A percentile compares a stretch with the other conserved stretches of the same genome.
phyloP scores from a whole-genome alignment of 2,329 filamentous ascomycete species.

The Arthrobotrys pseudoclavata region DNA sequence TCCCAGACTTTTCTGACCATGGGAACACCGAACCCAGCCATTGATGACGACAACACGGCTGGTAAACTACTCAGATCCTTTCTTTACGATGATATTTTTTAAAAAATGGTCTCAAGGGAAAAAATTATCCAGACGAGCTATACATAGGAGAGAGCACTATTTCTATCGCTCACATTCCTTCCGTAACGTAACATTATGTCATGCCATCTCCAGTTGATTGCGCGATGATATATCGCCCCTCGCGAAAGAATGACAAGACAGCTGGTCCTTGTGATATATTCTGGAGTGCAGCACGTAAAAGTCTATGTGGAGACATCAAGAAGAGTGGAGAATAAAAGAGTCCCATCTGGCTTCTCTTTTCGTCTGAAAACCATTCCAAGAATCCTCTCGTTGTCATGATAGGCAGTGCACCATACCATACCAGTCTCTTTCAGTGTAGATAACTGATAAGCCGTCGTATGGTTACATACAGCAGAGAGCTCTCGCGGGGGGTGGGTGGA shows the following conservation, averaged over 20 bases:
- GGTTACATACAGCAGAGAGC: conserved; percentile 40
- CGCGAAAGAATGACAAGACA: conserved; percentile 8
- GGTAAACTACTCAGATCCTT: conserved; percentile 30
- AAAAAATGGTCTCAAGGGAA: conserved; percentile 11
- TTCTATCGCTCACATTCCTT: conserved; percentile 15
- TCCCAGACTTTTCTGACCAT: background rate
- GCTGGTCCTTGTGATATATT: conserved; percentile 13
- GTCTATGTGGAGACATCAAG: conserved; percentile 21
- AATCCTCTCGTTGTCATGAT: conserved; percentile 35
- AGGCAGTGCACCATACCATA: conserved; percentile 1
- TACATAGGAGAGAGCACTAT: background rate
- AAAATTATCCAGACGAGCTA: conserved; percentile 36
- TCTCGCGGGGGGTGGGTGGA: conserved; percentile 43
- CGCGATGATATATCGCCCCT: conserved; percentile 12
- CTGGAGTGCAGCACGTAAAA: conserved; percentile 11
- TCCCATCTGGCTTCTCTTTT: background rate
- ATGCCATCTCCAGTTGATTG: conserved; percentile 30
- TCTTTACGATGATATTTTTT: conserved; percentile 16
- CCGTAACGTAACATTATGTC: conserved; percentile 24
- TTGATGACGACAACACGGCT: conserved; percentile 40
- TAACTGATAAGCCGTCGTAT: conserved; percentile 37
- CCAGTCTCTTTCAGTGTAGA: conserved; percentile 2
- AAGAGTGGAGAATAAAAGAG: conserved; percentile 11
- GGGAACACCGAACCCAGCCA: conserved; percentile 16
- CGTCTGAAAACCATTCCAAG: background rate